phyloP scores from a whole-genome alignment of 2,329 filamentous ascomycete genomes.

The Stachybotrys echinatus region DNA sequence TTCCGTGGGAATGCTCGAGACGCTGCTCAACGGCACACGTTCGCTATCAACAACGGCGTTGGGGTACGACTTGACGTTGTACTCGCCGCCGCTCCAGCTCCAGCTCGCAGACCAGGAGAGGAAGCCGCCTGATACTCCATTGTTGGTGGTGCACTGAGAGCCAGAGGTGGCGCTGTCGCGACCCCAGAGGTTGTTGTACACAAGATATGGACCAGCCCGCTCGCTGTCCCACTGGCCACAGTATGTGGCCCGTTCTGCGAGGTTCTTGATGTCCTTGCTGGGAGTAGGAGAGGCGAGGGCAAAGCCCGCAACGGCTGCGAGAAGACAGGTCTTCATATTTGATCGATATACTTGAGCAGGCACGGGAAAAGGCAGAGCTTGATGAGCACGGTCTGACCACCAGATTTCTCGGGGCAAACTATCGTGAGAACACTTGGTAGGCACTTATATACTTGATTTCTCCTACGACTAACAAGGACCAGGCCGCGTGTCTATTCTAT shows the following conservation, averaged over 20 bases:
- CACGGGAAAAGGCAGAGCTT: no score
- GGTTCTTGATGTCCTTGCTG: neutral
- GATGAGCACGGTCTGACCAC: no score
- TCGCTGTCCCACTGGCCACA: slow-evolving; percentile 18
- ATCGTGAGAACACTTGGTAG: no score
- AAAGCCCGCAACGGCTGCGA: neutral
- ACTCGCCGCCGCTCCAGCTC: slow-evolving; percentile 30
- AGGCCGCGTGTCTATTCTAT: no score
- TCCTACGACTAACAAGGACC: no score
- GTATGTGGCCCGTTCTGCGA: slow-evolving; percentile 3
- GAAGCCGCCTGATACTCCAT: slow-evolving; percentile 23
- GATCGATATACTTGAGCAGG: no score
- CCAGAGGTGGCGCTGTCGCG: slow-evolving; percentile 23
- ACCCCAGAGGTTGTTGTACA: slow-evolving; percentile 39
- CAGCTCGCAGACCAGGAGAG: slow-evolving; percentile 33
- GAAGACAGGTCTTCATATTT: neutral
- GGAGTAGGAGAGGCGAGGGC: neutral
- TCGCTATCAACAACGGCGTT: slow-evolving; percentile 31
- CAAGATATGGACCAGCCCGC: slow-evolving; percentile 12
- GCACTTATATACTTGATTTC: no score
- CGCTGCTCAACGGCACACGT: slow-evolving; percentile 18
- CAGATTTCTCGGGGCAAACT: no score
- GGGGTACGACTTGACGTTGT: slow-evolving; percentile 36
- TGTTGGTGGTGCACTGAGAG: slow-evolving; percentile 32
- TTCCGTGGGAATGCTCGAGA: slow-evolving; percentile 23